Conservation (phyloP, 176 grass and related monocot genomes). For the Secale cereale region DNA sequence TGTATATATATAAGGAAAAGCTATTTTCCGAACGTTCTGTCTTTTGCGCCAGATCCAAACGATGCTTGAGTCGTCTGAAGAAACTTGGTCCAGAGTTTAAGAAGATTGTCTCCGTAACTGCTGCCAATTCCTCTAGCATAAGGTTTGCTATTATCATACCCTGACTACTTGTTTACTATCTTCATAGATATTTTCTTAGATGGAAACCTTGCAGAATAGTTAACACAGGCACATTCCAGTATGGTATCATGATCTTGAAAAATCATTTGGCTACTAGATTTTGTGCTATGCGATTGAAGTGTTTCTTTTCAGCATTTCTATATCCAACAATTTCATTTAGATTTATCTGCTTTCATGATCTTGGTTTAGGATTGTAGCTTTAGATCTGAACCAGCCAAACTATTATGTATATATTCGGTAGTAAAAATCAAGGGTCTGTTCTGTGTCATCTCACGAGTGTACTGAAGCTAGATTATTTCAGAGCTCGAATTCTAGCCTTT, state of each 20-base stretch:
- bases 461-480: not conserved
- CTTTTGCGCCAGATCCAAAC: too few species aligned
- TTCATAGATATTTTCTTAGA: not conserved
- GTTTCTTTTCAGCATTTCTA: not conserved
- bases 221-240: not conserved
- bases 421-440: too few species aligned
- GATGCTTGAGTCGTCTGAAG: too few species aligned
- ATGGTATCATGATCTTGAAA: not conserved
- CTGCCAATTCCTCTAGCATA: conserved; percentile 83
- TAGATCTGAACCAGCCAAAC: too few species aligned
- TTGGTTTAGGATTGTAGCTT: too few species aligned
- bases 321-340: not conserved
- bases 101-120: conserved; percentile 53
- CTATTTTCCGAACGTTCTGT: too few species aligned
- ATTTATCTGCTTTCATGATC: not conserved
- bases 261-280: not conserved
- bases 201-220: conserved; percentile 7
- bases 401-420: too few species aligned
- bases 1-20: too few species aligned
- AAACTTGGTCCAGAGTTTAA: not conserved
- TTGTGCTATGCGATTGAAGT: not conserved
- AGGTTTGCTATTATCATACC: conserved; percentile 19
- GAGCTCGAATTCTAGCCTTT: not conserved
- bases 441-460: too few species aligned
- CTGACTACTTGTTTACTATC: too few species aligned